phyloP scores from a whole-genome alignment of 306 rosid genomes.

The Erythrophleum fordii region DNA sequence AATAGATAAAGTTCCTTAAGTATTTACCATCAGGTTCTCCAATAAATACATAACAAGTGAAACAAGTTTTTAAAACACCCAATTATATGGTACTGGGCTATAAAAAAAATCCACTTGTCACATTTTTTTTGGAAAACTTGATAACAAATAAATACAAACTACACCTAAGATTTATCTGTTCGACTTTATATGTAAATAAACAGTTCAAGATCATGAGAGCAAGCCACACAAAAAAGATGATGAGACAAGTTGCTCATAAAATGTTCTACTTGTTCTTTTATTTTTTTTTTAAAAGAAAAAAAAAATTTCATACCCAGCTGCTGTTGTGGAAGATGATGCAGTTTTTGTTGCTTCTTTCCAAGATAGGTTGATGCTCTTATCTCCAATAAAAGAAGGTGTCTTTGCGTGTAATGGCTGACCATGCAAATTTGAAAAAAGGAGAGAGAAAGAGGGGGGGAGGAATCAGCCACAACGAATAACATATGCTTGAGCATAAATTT shows the following conservation, averaged over 20 bases:
- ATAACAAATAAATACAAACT: not conserved
- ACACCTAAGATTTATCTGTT: not conserved
- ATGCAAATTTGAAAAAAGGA: conserved; percentile 10
- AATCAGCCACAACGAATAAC: conserved; percentile 17
- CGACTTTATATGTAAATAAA: not conserved
- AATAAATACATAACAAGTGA: not conserved
- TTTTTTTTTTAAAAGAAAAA: not conserved
- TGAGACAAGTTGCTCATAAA: not conserved
- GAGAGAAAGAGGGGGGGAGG: not conserved
- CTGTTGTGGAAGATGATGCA: conserved; percentile 44
- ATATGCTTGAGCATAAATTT: conserved; percentile 9
- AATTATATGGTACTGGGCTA: not conserved
- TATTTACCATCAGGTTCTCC: not conserved
- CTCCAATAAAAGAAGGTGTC: conserved; percentile 87
- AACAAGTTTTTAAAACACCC: not conserved
- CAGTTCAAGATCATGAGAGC: conserved; percentile 27
- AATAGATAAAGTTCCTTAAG: not conserved
- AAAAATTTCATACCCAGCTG: conserved; percentile 64
- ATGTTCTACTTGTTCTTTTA: too few relatives aligned
- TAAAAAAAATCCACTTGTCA: not conserved
- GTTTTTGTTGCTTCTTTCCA: conserved; percentile 92
- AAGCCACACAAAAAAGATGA: not conserved
- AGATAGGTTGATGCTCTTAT: conserved; percentile 85
- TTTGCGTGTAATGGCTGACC: conserved; percentile 62
- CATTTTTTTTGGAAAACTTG: not conserved